These are phyloP conservation scores for Pseudomassariella vexata DNA, from an alignment of 2,329 filamentous ascomycete species.

Conservation along the genomic window DNA sequence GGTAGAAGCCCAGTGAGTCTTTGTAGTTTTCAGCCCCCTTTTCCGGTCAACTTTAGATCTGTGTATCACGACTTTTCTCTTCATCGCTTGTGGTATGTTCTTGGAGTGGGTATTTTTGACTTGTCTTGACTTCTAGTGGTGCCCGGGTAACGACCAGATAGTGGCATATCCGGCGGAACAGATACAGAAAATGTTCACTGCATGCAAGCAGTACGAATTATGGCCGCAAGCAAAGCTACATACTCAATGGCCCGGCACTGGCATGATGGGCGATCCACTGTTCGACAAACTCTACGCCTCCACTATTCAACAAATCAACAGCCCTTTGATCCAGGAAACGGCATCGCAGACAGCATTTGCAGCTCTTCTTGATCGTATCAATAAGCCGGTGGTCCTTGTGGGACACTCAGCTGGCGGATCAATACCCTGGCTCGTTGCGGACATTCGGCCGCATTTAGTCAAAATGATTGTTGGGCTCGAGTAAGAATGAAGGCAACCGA, in stretches of 20 bases:
- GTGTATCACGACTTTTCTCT: too few relatives aligned
- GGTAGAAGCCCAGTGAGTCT: too few relatives aligned
- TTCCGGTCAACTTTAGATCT: too few relatives aligned
- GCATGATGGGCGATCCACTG: constrained; percentile 29
- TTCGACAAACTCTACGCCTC: constrained; percentile 37
- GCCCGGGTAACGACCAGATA: constrained; percentile 21
- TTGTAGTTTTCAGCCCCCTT: too few relatives aligned
- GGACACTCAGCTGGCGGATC: constrained; percentile 42
- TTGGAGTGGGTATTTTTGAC: too few relatives aligned
- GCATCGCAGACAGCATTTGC: constrained; percentile 32
- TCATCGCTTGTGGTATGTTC: too few relatives aligned
- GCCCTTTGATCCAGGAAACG: constrained; percentile 27
- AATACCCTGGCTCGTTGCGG: constrained; percentile 33
- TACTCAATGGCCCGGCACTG: constrained; percentile 37
- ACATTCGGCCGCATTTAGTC: constrained; percentile 34
- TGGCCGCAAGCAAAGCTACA: constrained; percentile 34
- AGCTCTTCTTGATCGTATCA: constrained; percentile 36
- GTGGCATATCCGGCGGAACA: constrained; percentile 24
- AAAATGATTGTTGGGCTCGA: constrained; percentile 38
- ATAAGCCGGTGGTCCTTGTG: constrained; percentile 30
- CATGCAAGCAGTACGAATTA: constrained; percentile 21
- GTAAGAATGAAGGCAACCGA: too few relatives aligned
- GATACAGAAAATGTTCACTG: constrained; percentile 32
- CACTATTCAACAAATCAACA: constrained; percentile 28
- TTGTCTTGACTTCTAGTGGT: constrained; percentile 35